Evolutionary conservation across 106 monocot genomes (phyloP).

Genomic region (Dioscorea zingiberensis): DNA sequence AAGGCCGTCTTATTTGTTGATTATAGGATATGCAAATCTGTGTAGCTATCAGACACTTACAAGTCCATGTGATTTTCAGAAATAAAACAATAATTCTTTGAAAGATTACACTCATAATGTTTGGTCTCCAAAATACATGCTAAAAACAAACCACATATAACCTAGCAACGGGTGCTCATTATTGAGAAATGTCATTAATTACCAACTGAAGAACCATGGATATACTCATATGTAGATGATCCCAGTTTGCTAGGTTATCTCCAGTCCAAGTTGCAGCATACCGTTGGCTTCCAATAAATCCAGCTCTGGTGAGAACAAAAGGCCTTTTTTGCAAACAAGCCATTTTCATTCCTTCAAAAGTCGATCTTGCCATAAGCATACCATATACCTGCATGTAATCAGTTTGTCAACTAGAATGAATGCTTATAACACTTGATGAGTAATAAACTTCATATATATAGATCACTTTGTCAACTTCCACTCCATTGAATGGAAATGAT

Average conservation of each 20-base stretch:
- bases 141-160: too few relatives aligned
- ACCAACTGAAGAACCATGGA: constrained; percentile 98
- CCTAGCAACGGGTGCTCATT: too few relatives aligned
- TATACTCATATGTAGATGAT: constrained; percentile 95
- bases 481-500: too few relatives aligned
- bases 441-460: not conserved
- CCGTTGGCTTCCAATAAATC: constrained; percentile 91
- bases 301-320: constrained; percentile 99
- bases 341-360: constrained; percentile 92
- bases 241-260: constrained; percentile 90
- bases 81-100: too few relatives aligned
- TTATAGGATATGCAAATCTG: too few relatives aligned
- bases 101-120: too few relatives aligned
- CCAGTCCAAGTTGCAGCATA: constrained; percentile 99
- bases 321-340: constrained; percentile 52
- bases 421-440: not conserved
- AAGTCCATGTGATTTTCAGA: too few relatives aligned
- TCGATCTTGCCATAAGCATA: constrained; percentile 96
- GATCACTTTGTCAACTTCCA: not conserved
- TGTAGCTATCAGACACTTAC: too few relatives aligned
- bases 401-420: not conserved
- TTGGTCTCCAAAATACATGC: too few relatives aligned
- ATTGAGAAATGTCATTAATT: constrained; percentile 11
- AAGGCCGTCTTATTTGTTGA: too few relatives aligned
- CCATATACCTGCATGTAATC: constrained; percentile 76